Base-by-base conservation (phyloP, 768 basidiomycete species). In the Clitopilus passeckerianus region DNA sequence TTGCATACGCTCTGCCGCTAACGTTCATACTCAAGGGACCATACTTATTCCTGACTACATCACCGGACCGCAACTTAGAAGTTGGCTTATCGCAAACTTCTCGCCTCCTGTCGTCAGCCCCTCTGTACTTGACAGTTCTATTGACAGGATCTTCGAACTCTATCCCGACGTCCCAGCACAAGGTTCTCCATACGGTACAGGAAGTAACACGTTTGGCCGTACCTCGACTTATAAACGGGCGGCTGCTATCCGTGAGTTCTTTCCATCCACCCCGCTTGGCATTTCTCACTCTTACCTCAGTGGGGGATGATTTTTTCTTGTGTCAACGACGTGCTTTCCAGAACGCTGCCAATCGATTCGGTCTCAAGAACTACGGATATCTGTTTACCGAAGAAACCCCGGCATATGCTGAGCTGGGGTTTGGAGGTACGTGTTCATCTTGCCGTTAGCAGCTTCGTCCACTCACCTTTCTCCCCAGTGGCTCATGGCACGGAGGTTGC, bases 171-270 rank as follows among this genome's bases (percentile, higher is more conserved):
- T 70, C 24, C 76, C 80, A 10, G 68, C 76, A 6, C 63, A 72
- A 22, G 80, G 79, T 1, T 77, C 77, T 0, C 80, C 80, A 0
- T 82, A 72, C 60, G 69, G 70, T 27, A 81, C 80, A 0, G 77
- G 78, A 6, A 74, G 75, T 54, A 59, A 78, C 18, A 77, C 77
- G 0, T 81, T 80, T 58, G 79, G 79, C 1, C 67, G 77, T 9
- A 68, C 69, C n/a, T 56, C 66, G 20, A 68, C 70, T 10, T 80
- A 67, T 63, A 80, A 80, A 59, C 74, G 75, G 30, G 66, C 64
- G 14, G 63, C 75, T 1, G 71, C 74, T 9, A 63, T 74, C 23
- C n/a, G 61, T 72, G 41, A 57, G 71, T 56, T 22, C n/a, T 53
- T 23, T 14, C 10, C 37, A 41, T 12, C 10, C 5, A 15, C 37